Percentiles rank a stretch among this genome's conserved stretches.
phyloP scores from a whole-genome alignment of 2,329 filamentous ascomycete species.

The Fusarium domesticum region DNA sequence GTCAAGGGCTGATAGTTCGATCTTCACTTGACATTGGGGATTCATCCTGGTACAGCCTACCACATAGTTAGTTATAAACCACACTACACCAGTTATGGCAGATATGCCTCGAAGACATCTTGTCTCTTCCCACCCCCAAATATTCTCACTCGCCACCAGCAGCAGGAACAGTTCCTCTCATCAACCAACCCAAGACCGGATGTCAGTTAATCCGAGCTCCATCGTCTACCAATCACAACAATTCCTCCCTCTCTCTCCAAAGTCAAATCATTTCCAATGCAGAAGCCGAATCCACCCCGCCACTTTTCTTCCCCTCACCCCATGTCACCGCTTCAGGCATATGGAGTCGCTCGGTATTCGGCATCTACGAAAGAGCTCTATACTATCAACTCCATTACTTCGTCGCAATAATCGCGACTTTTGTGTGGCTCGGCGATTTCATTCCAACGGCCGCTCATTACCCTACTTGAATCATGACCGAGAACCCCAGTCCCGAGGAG shows the following conservation, averaged over 20 bases:
- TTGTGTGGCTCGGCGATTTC: slow-evolving; percentile 26
- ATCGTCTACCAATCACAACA: slow-evolving; percentile 12
- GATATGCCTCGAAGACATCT: too few species aligned
- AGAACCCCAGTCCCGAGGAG: slow-evolving; percentile 43
- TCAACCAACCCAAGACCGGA: too few species aligned
- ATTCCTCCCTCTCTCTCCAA: slow-evolving; percentile 5
- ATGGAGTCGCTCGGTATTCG: slow-evolving; percentile 37
- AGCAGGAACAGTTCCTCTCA: too few species aligned
- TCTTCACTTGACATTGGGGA: too few species aligned
- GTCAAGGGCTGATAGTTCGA: too few species aligned
- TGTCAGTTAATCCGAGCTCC: too few species aligned
- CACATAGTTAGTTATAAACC: too few species aligned
- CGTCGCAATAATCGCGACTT: slow-evolving; percentile 18
- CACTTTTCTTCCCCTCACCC: slow-evolving; percentile 27
- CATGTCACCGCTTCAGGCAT: slow-evolving; percentile 11
- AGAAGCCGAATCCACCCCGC: slow-evolving; percentile 27
- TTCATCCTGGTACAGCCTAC: too few species aligned
- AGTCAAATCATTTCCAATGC: not conserved
- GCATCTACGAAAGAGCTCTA: slow-evolving; percentile 32
- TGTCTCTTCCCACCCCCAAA: too few species aligned
- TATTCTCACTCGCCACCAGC: too few species aligned
- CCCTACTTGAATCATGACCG: slow-evolving; percentile 40
- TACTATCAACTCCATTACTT: slow-evolving; percentile 27
- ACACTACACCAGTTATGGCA: too few species aligned
- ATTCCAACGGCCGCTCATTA: slow-evolving; percentile 18